Evolutionary conservation across 2,329 filamentous ascomycete species (phyloP), one percentile per base, ranked within the genome.

Genomic region (Fusarium humuli): DNA sequence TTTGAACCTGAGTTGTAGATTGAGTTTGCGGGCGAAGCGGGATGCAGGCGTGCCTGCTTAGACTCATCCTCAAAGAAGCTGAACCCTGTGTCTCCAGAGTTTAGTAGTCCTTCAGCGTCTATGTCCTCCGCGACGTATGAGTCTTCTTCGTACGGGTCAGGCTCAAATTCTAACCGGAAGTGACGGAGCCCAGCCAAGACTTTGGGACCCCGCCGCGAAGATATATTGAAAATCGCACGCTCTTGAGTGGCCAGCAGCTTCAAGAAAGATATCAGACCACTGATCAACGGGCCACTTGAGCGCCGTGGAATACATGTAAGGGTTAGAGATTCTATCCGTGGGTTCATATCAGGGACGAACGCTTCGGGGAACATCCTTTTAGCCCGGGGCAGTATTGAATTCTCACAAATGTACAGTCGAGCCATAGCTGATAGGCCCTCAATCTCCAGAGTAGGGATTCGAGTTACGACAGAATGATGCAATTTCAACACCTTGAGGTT

Each of bases 401-500:
- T 83, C 72, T 88, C 86, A 6, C 85, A 82, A 10, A 85, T 64
- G 69, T 81, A 82, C 11, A 81, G 45, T 5, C 80, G 74, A 11
- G 78, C 76, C 60, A 81, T 69, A 5, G 75, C 68, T 5, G 81
- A 80, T 6, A 84, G 70, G 12, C 77, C 78, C 2, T 80, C 76
- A 10, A 80, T 76, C 7, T 79, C 64, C 6, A 88, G 67, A 0
- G 83, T 84, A 3, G 84, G 85, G 11, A 87, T 80, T 42, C 83
- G 82, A 0, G 88, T 91, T 8, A 90, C 82, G 3, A 90, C 69
- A 0, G 88, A 90, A 73, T 91, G 88, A 54, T 91, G 88, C 8
- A 89, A 79, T 14, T 85, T 83, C 3, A 90, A 77, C 2, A 79
- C 79, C 32, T 84, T 83, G 7, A 90, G 78, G 66, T 87, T 87